A percentile compares a stretch with the other conserved stretches of the same genome.
These are phyloP conservation scores for Colletotrichum sp. DNA, from an alignment of 2,329 filamentous ascomycete genomes.

Conservation along the genomic window DNA sequence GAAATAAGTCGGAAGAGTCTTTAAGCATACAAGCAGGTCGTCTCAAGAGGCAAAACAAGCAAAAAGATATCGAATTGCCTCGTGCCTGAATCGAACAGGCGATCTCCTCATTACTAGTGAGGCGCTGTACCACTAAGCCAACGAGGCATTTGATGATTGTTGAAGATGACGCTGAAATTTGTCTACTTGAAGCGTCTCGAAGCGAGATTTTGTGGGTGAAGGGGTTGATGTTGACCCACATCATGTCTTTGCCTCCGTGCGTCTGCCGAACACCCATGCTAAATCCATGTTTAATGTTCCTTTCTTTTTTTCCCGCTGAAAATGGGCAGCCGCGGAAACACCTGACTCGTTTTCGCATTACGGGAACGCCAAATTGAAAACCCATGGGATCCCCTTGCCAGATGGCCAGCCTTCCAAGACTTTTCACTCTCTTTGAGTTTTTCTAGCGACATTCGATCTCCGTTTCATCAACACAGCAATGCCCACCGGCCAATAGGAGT, in stretches of 20 bases:
- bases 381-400: background rate
- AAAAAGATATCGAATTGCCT: background rate
- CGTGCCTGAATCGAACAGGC: slow-evolving; percentile 19
- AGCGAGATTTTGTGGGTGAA: background rate
- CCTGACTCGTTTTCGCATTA: background rate
- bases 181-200: background rate
- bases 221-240: background rate
- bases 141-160: background rate
- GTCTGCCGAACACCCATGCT: background rate
- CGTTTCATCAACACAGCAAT: background rate
- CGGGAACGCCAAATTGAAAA: background rate
- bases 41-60: background rate
- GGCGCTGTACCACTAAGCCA: slow-evolving; percentile 21
- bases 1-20: background rate
- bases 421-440: background rate
- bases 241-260: background rate
- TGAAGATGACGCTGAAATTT: accelerated
- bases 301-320: background rate
- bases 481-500: background rate
- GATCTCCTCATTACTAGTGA: slow-evolving; percentile 22
- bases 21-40: background rate
- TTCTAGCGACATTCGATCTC: background rate
- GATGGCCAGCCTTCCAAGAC: background rate
- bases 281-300: background rate
- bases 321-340: background rate